Evolutionary conservation across 1,284 basidiomycete species (phyloP).

Genomic region (Puccinia triticina): DNA sequence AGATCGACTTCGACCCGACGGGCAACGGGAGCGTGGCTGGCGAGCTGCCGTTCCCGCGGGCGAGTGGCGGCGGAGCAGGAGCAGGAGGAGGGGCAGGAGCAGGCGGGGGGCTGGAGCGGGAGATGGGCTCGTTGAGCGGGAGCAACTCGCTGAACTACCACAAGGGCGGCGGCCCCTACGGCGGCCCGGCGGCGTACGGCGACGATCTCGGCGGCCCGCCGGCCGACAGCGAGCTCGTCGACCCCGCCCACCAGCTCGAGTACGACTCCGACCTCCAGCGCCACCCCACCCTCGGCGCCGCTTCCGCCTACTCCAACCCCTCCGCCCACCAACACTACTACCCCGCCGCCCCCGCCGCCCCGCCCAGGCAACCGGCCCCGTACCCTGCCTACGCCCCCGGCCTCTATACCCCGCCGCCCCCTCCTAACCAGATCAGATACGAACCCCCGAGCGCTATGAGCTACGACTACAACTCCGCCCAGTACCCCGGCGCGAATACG

Average conservation of each 20-base stretch:
- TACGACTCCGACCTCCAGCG: background rate
- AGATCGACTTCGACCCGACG: conserved; percentile 40
- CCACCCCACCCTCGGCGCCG: background rate
- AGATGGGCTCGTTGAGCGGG: background rate
- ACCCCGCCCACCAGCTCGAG: background rate
- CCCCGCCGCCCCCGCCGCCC: too few species aligned
- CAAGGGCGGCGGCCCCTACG: background rate
- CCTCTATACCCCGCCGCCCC: background rate
- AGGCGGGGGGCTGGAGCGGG: too few species aligned
- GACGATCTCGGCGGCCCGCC: background rate
- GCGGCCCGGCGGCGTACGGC: background rate
- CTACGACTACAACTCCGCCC: too few species aligned
- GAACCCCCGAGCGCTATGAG: too few species aligned
- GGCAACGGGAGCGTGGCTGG: conserved; percentile 26
- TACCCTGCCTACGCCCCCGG: background rate
- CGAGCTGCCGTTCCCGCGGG: background rate
- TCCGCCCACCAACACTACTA: background rate
- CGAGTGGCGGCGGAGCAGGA: background rate
- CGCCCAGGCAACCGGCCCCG: background rate
- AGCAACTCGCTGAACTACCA: background rate
- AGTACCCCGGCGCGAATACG: too few species aligned
- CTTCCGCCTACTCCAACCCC: conserved; percentile 1
- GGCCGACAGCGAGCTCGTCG: background rate
- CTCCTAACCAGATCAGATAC: too few species aligned
- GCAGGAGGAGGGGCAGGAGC: too few species aligned